Conservation (phyloP, 2,329 filamentous ascomycete genomes). For the Aspergillus sp. region DNA sequence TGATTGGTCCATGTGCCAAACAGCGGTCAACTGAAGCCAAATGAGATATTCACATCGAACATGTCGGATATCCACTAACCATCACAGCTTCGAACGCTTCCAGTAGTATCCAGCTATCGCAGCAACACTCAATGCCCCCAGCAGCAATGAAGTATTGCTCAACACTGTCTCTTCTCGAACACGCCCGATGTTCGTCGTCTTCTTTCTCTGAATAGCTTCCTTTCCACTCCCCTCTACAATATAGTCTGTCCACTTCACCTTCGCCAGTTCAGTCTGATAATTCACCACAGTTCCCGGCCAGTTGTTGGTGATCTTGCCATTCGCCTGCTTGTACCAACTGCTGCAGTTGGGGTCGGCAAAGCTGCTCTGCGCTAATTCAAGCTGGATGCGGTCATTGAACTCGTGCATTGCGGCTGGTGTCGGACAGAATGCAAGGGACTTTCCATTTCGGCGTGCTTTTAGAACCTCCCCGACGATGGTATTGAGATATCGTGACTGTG, state of each 20-base stretch:
- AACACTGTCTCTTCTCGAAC: conserved; percentile 33
- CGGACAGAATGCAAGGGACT: conserved; percentile 44
- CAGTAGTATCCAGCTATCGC: conserved; percentile 42
- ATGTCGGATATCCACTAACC: too few species aligned
- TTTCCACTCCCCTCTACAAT: conserved; percentile 19
- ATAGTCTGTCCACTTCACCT: conserved; percentile 29
- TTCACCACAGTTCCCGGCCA: conserved; percentile 51
- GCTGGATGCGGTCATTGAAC: conserved; percentile 47
- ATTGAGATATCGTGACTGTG: conserved; percentile 52
- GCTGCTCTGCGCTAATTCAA: conserved; percentile 36
- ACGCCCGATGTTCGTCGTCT: conserved; percentile 21
- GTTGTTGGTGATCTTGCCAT: conserved; percentile 54
- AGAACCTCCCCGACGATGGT: conserved; percentile 47
- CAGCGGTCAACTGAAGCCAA: too few species aligned
- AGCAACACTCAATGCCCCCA: conserved; percentile 69
- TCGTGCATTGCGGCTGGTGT: conserved; percentile 32
- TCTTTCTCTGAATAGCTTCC: conserved; percentile 14
- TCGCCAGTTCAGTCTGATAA: conserved; percentile 45
- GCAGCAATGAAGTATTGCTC: conserved; percentile 43
- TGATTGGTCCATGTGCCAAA: too few species aligned
- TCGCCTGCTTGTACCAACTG: conserved; percentile 54
- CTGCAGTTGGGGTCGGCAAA: conserved; percentile 54
- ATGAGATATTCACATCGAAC: too few species aligned
- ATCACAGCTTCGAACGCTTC: neutral
- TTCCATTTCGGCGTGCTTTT: conserved; percentile 35